Percentiles rank a stretch among this genome's conserved stretches.
phyloP scores from a whole-genome alignment of 768 basidiomycete species.

The Trichaptum fuscoviolaceum region DNA sequence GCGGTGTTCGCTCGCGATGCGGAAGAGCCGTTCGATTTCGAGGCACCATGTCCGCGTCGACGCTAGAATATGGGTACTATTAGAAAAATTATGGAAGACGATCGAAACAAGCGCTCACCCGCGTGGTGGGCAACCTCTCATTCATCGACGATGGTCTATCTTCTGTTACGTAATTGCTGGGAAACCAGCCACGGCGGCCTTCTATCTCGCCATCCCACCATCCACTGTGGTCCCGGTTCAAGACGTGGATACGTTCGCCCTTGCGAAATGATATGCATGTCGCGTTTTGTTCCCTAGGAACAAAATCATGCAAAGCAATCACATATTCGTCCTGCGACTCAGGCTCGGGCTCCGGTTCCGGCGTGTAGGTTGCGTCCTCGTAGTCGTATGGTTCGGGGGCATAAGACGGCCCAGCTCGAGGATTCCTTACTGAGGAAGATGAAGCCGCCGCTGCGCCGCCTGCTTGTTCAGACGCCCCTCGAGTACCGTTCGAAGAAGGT shows the following conservation, averaged over 20 bases:
- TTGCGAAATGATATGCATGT: constrained; percentile 87
- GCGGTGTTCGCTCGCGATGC: background rate
- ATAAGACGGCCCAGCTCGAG: constrained; percentile 6
- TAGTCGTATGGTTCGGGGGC: constrained; percentile 8
- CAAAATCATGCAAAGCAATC: constrained; percentile 89
- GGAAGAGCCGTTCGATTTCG: background rate
- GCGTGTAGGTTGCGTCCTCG: constrained; percentile 12
- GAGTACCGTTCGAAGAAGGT: constrained; percentile 20
- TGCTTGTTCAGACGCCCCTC: constrained; percentile 4
- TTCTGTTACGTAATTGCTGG: constrained; percentile 88
- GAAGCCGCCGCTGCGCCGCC: constrained; percentile 3
- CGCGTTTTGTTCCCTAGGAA: constrained; percentile 60
- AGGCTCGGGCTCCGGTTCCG: background rate
- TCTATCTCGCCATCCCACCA: constrained; percentile 99
- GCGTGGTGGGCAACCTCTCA: constrained; percentile 46
- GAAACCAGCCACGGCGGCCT: constrained; percentile 92
- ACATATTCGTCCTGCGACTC: constrained; percentile 53
- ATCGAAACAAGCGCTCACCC: constrained; percentile 29
- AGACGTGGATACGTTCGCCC: constrained; percentile 88
- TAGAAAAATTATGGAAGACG: background rate
- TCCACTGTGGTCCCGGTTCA: constrained; percentile 80
- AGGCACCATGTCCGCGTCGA: background rate
- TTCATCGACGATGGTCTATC: constrained; percentile 54
- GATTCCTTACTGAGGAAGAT: constrained; percentile 11
- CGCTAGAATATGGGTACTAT: background rate